phyloP scores from a whole-genome alignment of 768 basidiomycete species.

The Boletus edulis region DNA sequence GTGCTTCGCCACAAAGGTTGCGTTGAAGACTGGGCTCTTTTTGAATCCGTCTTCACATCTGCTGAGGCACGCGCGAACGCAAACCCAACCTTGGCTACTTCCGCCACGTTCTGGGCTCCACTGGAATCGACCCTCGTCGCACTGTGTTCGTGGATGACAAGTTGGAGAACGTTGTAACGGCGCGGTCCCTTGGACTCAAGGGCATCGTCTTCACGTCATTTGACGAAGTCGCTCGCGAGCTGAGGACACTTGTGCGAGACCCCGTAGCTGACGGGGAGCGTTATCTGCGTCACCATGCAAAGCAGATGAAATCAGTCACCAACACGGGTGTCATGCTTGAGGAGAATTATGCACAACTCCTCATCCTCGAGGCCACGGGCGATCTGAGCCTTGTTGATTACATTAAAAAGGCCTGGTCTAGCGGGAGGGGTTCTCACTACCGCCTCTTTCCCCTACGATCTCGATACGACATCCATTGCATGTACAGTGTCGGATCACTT shows the following conservation, averaged over 20 bases:
- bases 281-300: slow-evolving; percentile 13
- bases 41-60: slow-evolving; percentile 21
- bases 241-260: slow-evolving; percentile 15
- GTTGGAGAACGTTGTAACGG: slow-evolving; percentile 20
- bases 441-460: slow-evolving; percentile 12
- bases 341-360: slow-evolving; percentile 20
- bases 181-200: slow-evolving; percentile 17
- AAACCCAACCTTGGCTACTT: slow-evolving; percentile 22
- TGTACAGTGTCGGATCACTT: slow-evolving; percentile 17
- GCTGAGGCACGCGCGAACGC: slow-evolving; percentile 12
- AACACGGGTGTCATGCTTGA: slow-evolving; percentile 12
- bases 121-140: slow-evolving; percentile 16
- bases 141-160: slow-evolving; percentile 25
- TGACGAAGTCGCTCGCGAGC: slow-evolving; percentile 12
- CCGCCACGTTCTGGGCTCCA: slow-evolving; percentile 12
- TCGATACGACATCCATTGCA: slow-evolving; percentile 20
- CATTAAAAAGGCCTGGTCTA: too few species aligned
- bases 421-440: slow-evolving; percentile 10
- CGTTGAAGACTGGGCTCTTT: slow-evolving; percentile 18
- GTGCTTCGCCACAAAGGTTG: slow-evolving; percentile 12
- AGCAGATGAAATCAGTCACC: slow-evolving; percentile 16
- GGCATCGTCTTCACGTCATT: slow-evolving; percentile 20
- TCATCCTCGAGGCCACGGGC: slow-evolving; percentile 18
- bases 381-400: slow-evolving; percentile 20
- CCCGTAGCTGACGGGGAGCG: slow-evolving; percentile 11